A percentile compares a stretch with the other conserved stretches of the same genome.
These are phyloP conservation scores for Thelonectria rubi DNA, from an alignment of 2,329 filamentous ascomycete species.

Conservation along the genomic window DNA sequence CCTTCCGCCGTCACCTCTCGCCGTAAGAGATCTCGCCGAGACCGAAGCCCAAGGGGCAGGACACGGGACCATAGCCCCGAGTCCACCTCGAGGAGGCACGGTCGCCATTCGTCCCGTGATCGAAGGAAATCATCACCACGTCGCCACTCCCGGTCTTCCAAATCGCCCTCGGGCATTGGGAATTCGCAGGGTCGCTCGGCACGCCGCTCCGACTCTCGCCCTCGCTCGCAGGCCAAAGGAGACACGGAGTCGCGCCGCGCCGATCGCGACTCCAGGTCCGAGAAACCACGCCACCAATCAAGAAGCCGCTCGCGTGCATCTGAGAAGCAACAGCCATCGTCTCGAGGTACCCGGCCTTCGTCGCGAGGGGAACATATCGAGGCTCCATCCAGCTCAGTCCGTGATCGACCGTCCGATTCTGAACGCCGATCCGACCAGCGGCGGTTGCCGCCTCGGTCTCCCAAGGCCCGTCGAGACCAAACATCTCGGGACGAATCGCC, in stretches of 20 bases:
- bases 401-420: conserved; percentile 28
- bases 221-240: conserved; percentile 40
- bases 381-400: conserved; percentile 26
- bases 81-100: conserved; percentile 43
- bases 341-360: conserved; percentile 32
- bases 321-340: conserved; percentile 33
- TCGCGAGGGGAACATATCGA: conserved; percentile 38
- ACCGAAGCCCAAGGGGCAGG: conserved; percentile 49
- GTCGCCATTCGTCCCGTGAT: conserved; percentile 47
- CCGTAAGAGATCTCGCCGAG: conserved; percentile 52
- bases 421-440: conserved; percentile 37
- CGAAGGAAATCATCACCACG: conserved; percentile 45
- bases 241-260: conserved; percentile 38
- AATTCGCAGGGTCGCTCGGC: conserved; percentile 33
- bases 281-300: conserved; percentile 36
- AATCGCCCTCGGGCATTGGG: conserved; percentile 40
- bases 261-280: conserved; percentile 37
- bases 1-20: conserved; percentile 49
- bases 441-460: conserved; percentile 41
- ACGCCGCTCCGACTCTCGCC: conserved; percentile 38
- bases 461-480: conserved; percentile 40
- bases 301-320: conserved; percentile 39
- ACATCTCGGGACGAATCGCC: conserved; percentile 43
- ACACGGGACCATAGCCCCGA: conserved; percentile 54
- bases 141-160: conserved; percentile 42